Evolutionary conservation across 192 early-diverging fungal genomes (phyloP), one percentile per base, ranked within the genome.

Genomic region (Jimgerdemannia flammicorona): DNA sequence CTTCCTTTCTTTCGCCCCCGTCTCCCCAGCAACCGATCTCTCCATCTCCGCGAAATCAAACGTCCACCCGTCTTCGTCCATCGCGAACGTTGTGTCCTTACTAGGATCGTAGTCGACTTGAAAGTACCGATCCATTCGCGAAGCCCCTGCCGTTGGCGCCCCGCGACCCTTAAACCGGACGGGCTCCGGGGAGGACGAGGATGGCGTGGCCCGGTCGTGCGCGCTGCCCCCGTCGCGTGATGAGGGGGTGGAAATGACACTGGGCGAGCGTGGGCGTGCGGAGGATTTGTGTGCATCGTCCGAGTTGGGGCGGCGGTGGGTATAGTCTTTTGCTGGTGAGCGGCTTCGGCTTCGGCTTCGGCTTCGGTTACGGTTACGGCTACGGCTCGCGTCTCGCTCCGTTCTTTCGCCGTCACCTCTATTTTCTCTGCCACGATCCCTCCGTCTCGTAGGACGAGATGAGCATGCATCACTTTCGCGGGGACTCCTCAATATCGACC

Each of bases 61-160:
- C 20, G 44, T 42, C 29, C 43, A 73, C 29, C 66, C 69, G 63
- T 79, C 70, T 6, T 74, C 74, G 3, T 76, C 84, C 20, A 70
- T 49, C 14, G 73, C 79, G 44, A 77, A 79, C 4, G 72, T 71
- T 10, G 70, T 79, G 66, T 87, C 86, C 41, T 74, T 29, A 4
- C 67, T 69, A 14, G 88, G 88, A 77, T 89, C 83, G 76, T 87
- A 89, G 18, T 75, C 78, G 3, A 82, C 77, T 40, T 74, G 54
- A 77, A 89, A 89, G 59, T 89, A 89, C 75, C 86, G 87, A 73
- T 89, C 88, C 88, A 89, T 89, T 17, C 81, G 74, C 3, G 88
- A 86, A 14, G 70, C 72, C 1, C 80, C 78, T 9, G 81, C 74
- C 20, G 40, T 79, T n/a, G 80, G 78, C 43, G 81, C 80, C 8